A percentile compares a stretch with the other conserved stretches of the same genome.
phyloP scores from a whole-genome alignment of 768 basidiomycete genomes.

The Auriscalpium orientale region DNA sequence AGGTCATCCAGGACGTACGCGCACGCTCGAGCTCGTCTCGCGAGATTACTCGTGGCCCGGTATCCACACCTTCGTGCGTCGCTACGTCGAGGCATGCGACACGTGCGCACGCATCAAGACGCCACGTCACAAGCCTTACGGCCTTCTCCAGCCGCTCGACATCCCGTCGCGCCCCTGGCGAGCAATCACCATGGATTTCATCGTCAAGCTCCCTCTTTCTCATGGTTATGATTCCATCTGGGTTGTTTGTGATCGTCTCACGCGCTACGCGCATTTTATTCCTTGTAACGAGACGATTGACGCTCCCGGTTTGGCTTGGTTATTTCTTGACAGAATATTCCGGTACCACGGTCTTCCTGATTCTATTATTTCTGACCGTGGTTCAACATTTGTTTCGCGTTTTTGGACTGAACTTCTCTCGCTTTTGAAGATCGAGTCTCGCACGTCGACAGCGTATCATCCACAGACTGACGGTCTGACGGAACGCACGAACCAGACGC shows the following conservation, averaged over 20 bases:
- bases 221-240: conserved; percentile 15
- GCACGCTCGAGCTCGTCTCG: conserved; percentile 25
- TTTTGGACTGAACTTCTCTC: conserved; percentile 2
- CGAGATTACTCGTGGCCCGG: conserved; percentile 36
- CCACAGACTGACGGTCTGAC: conserved; percentile 35
- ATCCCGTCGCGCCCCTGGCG: conserved; percentile 14
- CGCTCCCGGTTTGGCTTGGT: conserved; percentile 7
- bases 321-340: conserved; percentile 12
- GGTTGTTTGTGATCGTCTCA: conserved; percentile 8
- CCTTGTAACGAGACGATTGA: conserved; percentile 6
- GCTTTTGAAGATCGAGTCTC: conserved; percentile 3
- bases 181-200: conserved; percentile 17
- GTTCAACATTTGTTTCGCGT: conserved; percentile 2
- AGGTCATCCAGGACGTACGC: conserved; percentile 34
- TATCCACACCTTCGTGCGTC: conserved; percentile 18
- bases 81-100: conserved; percentile 26
- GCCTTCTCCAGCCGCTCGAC: conserved; percentile 27
- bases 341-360: conserved; percentile 13
- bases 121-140: conserved; percentile 20
- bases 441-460: conserved; percentile 34
- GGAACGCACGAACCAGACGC: conserved; percentile 29
- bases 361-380: conserved; percentile 16
- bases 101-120: conserved; percentile 23
- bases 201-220: conserved; percentile 16
- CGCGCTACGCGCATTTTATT: conserved; percentile 7